Base-by-base conservation (phyloP, 2,329 filamentous ascomycete species). In the Claviceps fusiformis region DNA sequence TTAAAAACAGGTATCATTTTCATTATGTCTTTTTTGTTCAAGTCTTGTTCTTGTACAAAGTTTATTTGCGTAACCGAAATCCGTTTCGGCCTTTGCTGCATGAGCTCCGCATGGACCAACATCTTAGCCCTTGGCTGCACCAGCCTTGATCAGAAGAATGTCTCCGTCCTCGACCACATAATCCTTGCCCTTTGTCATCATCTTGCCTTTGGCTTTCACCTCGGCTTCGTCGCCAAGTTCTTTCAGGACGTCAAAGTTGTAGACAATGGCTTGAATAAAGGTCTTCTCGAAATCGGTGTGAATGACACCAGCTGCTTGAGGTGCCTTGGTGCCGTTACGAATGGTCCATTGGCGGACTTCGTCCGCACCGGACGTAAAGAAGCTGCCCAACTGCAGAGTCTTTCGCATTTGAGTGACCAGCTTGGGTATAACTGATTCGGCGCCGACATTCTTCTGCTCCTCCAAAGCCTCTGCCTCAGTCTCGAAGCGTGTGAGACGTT, bases 221-320 rank as follows among this genome's bases (percentile, higher is more conserved):
- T 87, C 82, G 29, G 83, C 77, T 76, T 98, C 93, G 61, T 95
- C 89, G 53, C 92, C 92, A 51, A 87, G 76, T 73, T 97, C 93
- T 74, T 86, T 89, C 54, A 98, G 75, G 2, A 79, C 74, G 31
- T 69, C 77, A 73, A 83, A 98, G 76, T 95, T 97, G 76, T 95
- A 97, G 35, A 96, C 90, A 60, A 98, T 80, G 59, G 80, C 87
- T 75, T 98, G 95, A 65, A 98, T 98, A 70, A 98, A 98, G 0
- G 95, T 98, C 84, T 98, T 98, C 73, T 98, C 93, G 62, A 98
- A 97, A 70, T 98, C 93, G 62, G 86, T 89, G 75, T 98, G 93
- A 63, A 98, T 98, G 59, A 98, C 93, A 79, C 93, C 93, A 43
- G 93, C 93, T 50, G 93, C 93, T 67, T 95, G 87, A 19, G 93